Base-by-base conservation (phyloP, 2,329 filamentous ascomycete genomes). In the Lecanicillium sp. region DNA sequence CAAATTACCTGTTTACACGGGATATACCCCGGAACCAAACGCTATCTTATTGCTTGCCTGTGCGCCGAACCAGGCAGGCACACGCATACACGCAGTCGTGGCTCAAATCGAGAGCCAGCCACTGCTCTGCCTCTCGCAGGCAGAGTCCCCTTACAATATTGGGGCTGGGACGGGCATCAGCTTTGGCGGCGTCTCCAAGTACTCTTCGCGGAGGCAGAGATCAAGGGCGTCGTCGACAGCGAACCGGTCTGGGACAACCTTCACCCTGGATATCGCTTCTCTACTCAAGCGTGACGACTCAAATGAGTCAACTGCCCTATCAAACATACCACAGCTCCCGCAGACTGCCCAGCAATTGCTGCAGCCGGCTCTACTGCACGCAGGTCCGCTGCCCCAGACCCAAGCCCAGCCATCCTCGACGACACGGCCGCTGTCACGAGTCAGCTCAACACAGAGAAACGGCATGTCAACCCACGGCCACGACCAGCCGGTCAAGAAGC, bases 251-350 rank as follows among this genome's bases (percentile, higher is more conserved):
- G 42, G 49, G 49, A 42, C 44, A 44, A 39, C 41, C 28, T 77
- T 71, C 79, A 89, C 73, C 77, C 82, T 95, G 88, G 88, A 95
- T 89, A 94, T 95, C 84, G 79, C 85, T 65, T 81, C 84, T 51
- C 77, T 95, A 50, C 77, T 95, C 65, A 86, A 89, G 74, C 75
- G 73, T 59, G 69, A 79, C 59, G 79, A 79, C 74, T 81, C 82
- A 65, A 69, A 79, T 74, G 81, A 84, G 74, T 80, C 81, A 61
- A 52, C 62, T 64, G 45, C 67, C 70, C 53, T 61, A 61, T 47
- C 54, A 61, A n/a, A 10, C 7, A 25, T 31, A 17, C 29, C 39
- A 14, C 22, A 29, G 15, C 29, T 22, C 20, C 9, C 34, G 29
- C 15, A 29, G 20, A 22, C 33, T 42, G 51, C 46, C 33, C 57